Evolutionary conservation across 106 monocot species (phyloP).

Genomic region (Cymbidium sinense): DNA sequence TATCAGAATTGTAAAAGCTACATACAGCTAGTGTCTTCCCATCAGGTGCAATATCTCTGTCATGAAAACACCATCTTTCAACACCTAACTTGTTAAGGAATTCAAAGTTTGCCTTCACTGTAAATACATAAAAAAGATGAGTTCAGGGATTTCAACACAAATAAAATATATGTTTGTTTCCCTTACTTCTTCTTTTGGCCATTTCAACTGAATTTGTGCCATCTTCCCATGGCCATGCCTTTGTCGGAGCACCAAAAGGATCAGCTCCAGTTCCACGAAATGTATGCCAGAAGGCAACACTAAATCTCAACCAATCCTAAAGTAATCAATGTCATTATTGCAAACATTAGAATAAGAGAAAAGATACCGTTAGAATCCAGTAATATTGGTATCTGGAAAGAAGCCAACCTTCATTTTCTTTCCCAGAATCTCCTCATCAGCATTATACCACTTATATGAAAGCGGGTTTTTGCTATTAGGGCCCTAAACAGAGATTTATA

Average conservation of each 20-base stretch:
- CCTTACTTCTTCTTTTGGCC: constrained; percentile 96
- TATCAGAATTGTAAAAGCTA: neutral
- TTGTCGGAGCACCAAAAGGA: constrained; percentile 91
- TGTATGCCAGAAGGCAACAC: constrained; percentile 98
- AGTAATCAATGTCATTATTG: neutral
- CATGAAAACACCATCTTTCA: constrained; percentile 95
- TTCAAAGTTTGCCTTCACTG: constrained; percentile 94
- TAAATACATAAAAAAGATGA: constrained; percentile 8
- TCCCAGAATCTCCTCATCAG: constrained; percentile 89
- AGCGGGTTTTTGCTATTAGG: constrained; percentile 89
- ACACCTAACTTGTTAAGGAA: constrained; percentile 90
- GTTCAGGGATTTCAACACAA: neutral
- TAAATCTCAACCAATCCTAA: constrained; percentile 97
- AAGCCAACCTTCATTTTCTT: constrained; percentile 92
- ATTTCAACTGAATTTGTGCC: constrained; percentile 86
- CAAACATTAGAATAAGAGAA: neutral
- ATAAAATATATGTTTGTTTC: neutral
- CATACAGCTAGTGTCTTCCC: constrained; percentile 75
- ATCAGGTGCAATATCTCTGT: constrained; percentile 98
- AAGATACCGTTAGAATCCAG: neutral
- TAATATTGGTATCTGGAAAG: neutral
- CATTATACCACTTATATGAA: constrained; percentile 94
- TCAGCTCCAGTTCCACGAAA: constrained; percentile 92
- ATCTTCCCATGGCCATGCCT: constrained; percentile 97
- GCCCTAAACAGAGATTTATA: constrained; percentile 39